Percentiles rank a stretch among this genome's conserved stretches.
phyloP scores from a whole-genome alignment of 2,329 filamentous ascomycete genomes.

The Beauveria pseudobassiana region DNA sequence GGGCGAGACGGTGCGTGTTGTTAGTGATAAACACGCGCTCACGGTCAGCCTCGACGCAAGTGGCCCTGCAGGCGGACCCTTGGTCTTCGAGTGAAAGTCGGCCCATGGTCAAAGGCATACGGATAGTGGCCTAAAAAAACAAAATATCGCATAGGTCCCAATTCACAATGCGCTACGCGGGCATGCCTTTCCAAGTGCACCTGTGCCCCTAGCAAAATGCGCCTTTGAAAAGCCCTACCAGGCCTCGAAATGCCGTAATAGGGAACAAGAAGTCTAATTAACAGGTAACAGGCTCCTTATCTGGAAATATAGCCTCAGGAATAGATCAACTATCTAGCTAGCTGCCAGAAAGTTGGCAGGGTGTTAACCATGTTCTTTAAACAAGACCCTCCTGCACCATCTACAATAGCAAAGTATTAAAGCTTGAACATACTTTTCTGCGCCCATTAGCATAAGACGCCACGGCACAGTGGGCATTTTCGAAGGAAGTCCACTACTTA shows the following conservation, averaged over 20 bases:
- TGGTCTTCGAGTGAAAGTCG: constrained; percentile 55
- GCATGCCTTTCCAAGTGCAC: background rate
- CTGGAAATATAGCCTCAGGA: too few relatives aligned
- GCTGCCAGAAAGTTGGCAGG: background rate
- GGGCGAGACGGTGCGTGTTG: constrained; percentile 68
- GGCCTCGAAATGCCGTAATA: too few relatives aligned
- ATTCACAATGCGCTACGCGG: background rate
- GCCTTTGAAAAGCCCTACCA: too few relatives aligned
- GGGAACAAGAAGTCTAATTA: too few relatives aligned
- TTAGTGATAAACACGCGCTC: constrained; percentile 62
- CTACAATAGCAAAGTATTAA: too few relatives aligned
- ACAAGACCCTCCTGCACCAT: background rate
- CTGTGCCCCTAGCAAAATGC: too few relatives aligned
- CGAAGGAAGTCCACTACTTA: too few relatives aligned
- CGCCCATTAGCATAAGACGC: too few relatives aligned
- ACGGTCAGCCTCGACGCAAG: constrained; percentile 67
- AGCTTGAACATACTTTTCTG: background rate
- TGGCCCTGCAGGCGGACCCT: constrained; percentile 55
- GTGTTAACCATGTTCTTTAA: background rate
- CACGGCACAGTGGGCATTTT: background rate
- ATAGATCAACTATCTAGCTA: too few relatives aligned
- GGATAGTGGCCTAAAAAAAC: constrained; percentile 2
- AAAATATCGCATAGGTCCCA: background rate
- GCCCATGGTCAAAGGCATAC: background rate
- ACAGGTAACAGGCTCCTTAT: too few relatives aligned